Evolutionary conservation across 1,139 yeast species (phyloP), one percentile per base, ranked within the genome.

Genomic region (Sugiyamaella paludigena): DNA sequence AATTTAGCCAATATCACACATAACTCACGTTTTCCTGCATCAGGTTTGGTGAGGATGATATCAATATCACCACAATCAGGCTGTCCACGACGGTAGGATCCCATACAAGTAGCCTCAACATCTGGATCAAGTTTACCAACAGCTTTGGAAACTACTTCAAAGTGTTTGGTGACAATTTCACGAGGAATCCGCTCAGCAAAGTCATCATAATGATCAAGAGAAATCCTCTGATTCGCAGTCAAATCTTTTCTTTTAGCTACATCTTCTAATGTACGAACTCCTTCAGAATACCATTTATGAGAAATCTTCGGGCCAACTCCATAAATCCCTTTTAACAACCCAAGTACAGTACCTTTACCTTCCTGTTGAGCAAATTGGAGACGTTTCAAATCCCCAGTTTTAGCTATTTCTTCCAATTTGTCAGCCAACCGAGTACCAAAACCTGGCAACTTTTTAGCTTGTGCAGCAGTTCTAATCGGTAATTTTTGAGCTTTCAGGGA

Each of bases 41-140:
- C 53, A 33, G 40, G 47, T 39, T 74, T 73, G 35, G 78, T 77
- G n/a, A 82, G 55, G 27, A 81, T 64, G 38, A 80, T 68, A 61
- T 82, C 87, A 43, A 81, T 72, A 59, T 82, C 87, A 5, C 85
- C 85, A 55, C 81, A 77, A 4, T 58, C 62, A 1, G 57, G 51
- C 9, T 68, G 62, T 1, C 81, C 84, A 24, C 87, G 71, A 32
- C 79, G 66, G 58, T 75, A 82, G 27, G 84, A 79, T 1, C 87
- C 87, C 73, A 77, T 77, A 33, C 77, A 65, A 16, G 71, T 67
- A 6, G 73, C 63, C 36, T 66, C 62, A 19, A 73, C 64, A 0
- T 58, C 54, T 0, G 73, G 63, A 49, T 78, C 81, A n/a, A 79
- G 57, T 11, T 58, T 52, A 6, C 55, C 45, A 10, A 73, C 62